A percentile compares a stretch with the other conserved stretches of the same genome.
phyloP scores from a whole-genome alignment of 331 rosid genomes.

The Saraca asoca region DNA sequence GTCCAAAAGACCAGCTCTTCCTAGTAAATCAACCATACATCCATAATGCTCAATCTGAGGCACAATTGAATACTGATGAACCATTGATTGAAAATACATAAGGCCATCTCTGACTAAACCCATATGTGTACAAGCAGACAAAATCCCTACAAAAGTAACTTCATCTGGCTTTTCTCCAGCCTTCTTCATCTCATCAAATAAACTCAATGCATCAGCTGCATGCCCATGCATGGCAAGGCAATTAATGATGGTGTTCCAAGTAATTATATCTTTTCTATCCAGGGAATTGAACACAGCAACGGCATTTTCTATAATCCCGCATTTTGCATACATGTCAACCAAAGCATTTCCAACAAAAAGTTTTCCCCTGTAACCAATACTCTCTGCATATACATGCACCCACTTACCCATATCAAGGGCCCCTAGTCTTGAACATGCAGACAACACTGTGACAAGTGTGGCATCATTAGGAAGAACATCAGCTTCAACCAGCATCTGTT shows the following conservation, averaged over 20 bases:
- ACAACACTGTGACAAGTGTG: constrained; percentile 42
- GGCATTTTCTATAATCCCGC: constrained; percentile 64
- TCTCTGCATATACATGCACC: constrained; percentile 48
- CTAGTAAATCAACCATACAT: constrained; percentile 52
- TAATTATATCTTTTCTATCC: constrained; percentile 58
- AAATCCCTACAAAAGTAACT: constrained; percentile 47
- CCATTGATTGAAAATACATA: constrained; percentile 41
- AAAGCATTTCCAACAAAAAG: constrained; percentile 70
- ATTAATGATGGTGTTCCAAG: constrained; percentile 75
- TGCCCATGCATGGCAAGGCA: constrained; percentile 58
- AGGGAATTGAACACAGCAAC: constrained; percentile 50
- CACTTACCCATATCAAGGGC: constrained; percentile 59
- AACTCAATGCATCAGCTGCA: constrained; percentile 41
- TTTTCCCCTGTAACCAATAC: constrained; percentile 41
- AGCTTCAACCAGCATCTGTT: constrained; percentile 39
- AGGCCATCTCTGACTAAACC: constrained; percentile 47
- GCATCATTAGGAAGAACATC: constrained; percentile 44
- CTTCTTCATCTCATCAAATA: constrained; percentile 44
- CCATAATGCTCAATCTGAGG: constrained; percentile 57
- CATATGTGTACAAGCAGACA: constrained; percentile 50
- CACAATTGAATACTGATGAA: constrained; percentile 43
- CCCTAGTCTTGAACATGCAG: constrained; percentile 49
- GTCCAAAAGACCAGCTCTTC: constrained; percentile 55
- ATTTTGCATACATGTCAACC: constrained; percentile 80
- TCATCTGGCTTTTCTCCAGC: constrained; percentile 44